Conservation (phyloP, 2,329 filamentous ascomycete genomes). For the Gremmenia infestans region DNA sequence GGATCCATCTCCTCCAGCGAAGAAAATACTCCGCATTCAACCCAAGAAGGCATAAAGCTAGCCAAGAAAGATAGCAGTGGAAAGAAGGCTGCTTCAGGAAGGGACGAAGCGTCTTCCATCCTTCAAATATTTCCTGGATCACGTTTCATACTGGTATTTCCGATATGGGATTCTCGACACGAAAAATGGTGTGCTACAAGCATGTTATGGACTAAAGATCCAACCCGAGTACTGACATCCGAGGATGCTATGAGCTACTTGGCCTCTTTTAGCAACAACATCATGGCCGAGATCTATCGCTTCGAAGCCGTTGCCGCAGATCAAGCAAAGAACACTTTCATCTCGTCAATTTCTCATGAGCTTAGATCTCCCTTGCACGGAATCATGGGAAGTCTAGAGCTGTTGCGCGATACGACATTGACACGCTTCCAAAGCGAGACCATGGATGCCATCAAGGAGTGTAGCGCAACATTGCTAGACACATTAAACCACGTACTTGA, state of each 20-base stretch:
- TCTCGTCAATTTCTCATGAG: conserved; percentile 3
- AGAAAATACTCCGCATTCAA: not conserved
- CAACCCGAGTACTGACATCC: conserved; percentile 18
- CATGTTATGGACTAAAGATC: conserved; percentile 25
- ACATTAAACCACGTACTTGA: conserved; percentile 34
- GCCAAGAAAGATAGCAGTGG: not conserved
- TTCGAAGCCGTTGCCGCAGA: conserved; percentile 25
- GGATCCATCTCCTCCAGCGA: conserved; percentile 3
- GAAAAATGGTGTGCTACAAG: conserved; percentile 26
- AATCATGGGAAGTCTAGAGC: conserved; percentile 47
- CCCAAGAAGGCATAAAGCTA: not conserved
- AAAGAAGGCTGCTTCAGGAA: not conserved
- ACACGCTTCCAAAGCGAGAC: conserved; percentile 41
- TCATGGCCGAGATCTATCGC: conserved; percentile 27
- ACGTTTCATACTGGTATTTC: not conserved
- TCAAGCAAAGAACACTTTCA: conserved; percentile 27
- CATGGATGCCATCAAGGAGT: conserved; percentile 45
- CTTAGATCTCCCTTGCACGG: conserved; percentile 33
- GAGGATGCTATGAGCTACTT: conserved; percentile 25
- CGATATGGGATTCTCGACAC: conserved; percentile 5
- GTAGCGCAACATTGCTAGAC: conserved; percentile 43
- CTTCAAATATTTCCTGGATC: not conserved
- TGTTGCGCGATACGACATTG: conserved; percentile 45
- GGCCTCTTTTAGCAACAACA: conserved; percentile 23
- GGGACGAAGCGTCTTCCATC: not conserved